Evolutionary conservation across 2,329 filamentous ascomycete genomes (phyloP).

Genomic region (Phialophora macrospora): DNA sequence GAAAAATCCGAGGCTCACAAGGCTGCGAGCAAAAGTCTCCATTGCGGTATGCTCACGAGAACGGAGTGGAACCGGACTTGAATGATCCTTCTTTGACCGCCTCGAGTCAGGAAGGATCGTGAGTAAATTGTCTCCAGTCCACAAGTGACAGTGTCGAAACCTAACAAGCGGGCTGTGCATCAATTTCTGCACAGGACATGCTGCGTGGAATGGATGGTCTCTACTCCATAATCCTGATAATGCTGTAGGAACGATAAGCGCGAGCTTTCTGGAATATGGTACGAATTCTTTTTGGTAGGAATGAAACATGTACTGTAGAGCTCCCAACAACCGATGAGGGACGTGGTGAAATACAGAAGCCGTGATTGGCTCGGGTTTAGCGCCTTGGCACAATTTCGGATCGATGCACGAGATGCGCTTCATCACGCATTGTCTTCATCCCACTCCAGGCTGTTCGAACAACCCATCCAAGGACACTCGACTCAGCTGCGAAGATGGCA

Average conservation of each 20-base stretch:
- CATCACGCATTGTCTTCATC: conserved; percentile 18
- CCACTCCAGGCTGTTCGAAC: conserved; percentile 10
- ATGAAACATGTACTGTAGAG: not conserved
- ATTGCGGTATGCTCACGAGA: not conserved
- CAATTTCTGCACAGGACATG: not conserved
- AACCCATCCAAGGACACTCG: conserved; percentile 6
- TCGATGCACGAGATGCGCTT: conserved; percentile 15
- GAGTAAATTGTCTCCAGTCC: not conserved
- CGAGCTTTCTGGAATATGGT: not conserved
- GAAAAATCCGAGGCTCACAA: conserved; percentile 8
- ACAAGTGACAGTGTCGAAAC: not conserved
- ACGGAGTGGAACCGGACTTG: not conserved
- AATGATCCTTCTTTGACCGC: not conserved
- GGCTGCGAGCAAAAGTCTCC: conserved; percentile 1
- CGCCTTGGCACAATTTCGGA: conserved; percentile 20
- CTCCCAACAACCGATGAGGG: not conserved
- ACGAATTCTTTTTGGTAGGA: too few species aligned
- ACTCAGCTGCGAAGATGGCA: conserved; percentile 29
- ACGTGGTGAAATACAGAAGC: conserved; percentile 16
- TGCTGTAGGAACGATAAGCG: not conserved
- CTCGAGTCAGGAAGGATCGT: not conserved
- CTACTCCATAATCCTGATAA: not conserved
- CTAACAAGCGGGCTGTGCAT: not conserved
- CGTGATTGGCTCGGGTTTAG: conserved; percentile 22
- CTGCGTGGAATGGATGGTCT: not conserved